Conservation (phyloP, 2,329 filamentous ascomycete species). For the Sporothrix dimorphospora region DNA sequence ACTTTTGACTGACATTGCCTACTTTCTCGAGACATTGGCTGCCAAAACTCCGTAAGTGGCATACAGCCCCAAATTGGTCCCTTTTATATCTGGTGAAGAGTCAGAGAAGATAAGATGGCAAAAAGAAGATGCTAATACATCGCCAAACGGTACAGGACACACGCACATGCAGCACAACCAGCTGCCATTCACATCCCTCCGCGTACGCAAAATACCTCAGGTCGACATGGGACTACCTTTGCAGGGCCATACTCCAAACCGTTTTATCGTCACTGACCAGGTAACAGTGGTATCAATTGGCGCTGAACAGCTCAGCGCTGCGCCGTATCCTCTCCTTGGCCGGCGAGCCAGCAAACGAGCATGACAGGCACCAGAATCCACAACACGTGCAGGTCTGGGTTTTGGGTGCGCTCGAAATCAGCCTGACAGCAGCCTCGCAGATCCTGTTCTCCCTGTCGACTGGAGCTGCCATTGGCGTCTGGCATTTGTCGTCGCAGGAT, state of each 20-base stretch:
- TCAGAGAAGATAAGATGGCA: too few relatives aligned
- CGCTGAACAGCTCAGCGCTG: slow-evolving; percentile 8
- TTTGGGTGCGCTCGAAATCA: slow-evolving; percentile 10
- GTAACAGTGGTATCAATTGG: slow-evolving; percentile 17
- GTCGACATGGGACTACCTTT: too few relatives aligned
- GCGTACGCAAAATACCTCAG: background rate
- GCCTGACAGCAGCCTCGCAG: slow-evolving; percentile 8
- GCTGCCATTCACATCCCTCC: slow-evolving; percentile 14
- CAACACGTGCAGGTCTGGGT: slow-evolving; percentile 12
- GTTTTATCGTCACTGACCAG: too few relatives aligned
- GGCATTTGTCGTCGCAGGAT: slow-evolving; percentile 1
- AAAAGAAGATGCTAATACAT: background rate
- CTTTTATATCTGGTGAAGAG: too few relatives aligned
- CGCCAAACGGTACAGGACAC: background rate
- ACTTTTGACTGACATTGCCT: background rate
- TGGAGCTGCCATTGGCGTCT: background rate
- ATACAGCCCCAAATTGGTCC: background rate
- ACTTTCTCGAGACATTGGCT: background rate
- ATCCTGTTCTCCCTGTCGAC: slow-evolving; percentile 11
- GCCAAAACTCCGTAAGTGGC: background rate
- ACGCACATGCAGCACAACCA: slow-evolving; percentile 25
- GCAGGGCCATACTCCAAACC: too few relatives aligned
- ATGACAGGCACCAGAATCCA: background rate
- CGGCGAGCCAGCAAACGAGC: background rate
- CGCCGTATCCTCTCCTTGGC: background rate